Evolutionary conservation across 371 early-diverging fungal species (phyloP), one percentile per base, ranked within the genome.

Genomic region (Actinomortierella wolfii): DNA sequence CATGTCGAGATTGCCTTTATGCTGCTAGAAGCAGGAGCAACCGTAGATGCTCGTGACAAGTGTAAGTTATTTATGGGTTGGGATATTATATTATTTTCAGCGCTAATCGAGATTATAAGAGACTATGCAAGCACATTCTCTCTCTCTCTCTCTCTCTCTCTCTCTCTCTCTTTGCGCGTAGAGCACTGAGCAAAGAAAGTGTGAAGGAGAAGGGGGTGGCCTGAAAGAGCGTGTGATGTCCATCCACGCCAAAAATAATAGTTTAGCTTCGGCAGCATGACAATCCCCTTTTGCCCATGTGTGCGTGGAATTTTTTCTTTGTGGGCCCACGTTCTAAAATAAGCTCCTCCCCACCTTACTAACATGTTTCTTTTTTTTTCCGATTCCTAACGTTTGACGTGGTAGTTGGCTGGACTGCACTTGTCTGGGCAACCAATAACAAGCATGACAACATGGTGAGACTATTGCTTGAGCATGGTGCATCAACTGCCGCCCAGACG

Each of bases 391-490:
- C 20, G 57, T 7, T n/a, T 56, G 17, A 46, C 26, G 11, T 52
- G 20, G 25, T 75, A 88, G 92, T 84, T 63, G 97, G 97, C 20
- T 97, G 97, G 97, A 89, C 96, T 5, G 90, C 95, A n/a, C 84
- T 96, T 49, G 89, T 96, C 84, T 97, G 97, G 97, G 96, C 97
- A 2, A 90, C 91, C 46, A 91, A 91, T 64, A 96, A 93, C 79
- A 87, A 89, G 56, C 89, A 93, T 79, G 87, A 88, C 57, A 76
- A 76, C 11, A 76, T 91, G 26, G 93, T 92, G 53, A 84, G 86
- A 58, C 51, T 90, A n/a, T 81, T 96, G 51, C 60, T 96, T 24
- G 90, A 91, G 26, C 61, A 79, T 59, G 95, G 96, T 17, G 97
- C 95, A 28, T 84, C 87, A 25, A 70, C 89, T 4, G 79, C 83